Conservation (phyloP, 768 basidiomycete species). For the Candolleomyces aberdarensis region DNA sequence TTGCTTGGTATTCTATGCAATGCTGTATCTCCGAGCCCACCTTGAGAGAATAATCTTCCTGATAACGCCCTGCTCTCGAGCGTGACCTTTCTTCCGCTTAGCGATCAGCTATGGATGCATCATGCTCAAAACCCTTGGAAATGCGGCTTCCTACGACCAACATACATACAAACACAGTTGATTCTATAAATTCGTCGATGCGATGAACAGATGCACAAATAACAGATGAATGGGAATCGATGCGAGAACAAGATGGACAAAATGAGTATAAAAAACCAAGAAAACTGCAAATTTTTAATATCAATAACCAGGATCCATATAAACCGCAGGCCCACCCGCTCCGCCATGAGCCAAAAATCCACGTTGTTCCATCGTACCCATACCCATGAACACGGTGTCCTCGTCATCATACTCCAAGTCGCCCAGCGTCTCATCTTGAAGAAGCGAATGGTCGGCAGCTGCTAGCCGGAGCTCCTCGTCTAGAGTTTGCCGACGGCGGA, state of each 20-base stretch:
- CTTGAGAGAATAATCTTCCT: too few relatives aligned
- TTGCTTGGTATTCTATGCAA: too few relatives aligned
- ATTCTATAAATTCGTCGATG: too few relatives aligned
- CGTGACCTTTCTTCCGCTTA: too few relatives aligned
- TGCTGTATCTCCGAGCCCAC: too few relatives aligned
- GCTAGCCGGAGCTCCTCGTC: conserved; percentile 58
- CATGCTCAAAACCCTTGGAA: too few relatives aligned
- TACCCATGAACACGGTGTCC: conserved; percentile 47
- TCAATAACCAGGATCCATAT: conserved; percentile 55
- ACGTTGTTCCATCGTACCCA: conserved; percentile 48
- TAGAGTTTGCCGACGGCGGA: conserved; percentile 46
- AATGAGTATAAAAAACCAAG: neutral
- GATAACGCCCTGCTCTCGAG: too few relatives aligned
- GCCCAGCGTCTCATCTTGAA: conserved; percentile 12
- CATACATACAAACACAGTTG: too few relatives aligned
- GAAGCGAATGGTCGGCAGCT: conserved; percentile 26
- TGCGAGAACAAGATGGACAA: neutral
- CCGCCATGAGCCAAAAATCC: conserved; percentile 78
- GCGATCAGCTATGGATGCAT: too few relatives aligned
- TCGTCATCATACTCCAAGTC: conserved; percentile 37
- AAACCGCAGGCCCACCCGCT: conserved; percentile 66
- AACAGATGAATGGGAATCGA: too few relatives aligned
- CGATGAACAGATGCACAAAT: too few relatives aligned
- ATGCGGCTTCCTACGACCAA: too few relatives aligned
- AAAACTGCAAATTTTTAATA: neutral